Evolutionary conservation across 306 rosid species (phyloP).

Genomic region (Cucurbita maxima): DNA sequence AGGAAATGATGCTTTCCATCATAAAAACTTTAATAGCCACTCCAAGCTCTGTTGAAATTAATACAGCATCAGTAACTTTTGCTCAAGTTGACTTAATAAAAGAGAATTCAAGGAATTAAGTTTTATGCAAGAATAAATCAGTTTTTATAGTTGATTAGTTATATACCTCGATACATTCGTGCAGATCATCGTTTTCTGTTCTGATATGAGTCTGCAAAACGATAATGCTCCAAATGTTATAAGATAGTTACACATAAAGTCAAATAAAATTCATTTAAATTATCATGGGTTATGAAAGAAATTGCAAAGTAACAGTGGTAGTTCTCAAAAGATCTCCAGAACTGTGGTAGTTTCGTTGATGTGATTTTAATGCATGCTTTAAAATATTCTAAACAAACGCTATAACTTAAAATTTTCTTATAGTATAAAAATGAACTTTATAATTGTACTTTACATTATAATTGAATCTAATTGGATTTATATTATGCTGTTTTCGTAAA

Average conservation of each 20-base stretch:
- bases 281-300: not conserved
- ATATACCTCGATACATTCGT: slow-evolving; percentile 68
- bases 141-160: not conserved
- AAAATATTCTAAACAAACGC: not conserved
- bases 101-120: too few relatives aligned
- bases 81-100: too few relatives aligned
- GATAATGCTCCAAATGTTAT: slow-evolving; percentile 9
- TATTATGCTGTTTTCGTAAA: not conserved
- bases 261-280: not conserved
- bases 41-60: slow-evolving; percentile 53
- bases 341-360: not conserved
- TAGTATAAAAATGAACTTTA: not conserved
- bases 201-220: slow-evolving; percentile 79
- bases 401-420: not conserved
- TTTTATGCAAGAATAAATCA: not conserved
- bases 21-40: slow-evolving; percentile 58
- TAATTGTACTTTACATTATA: not conserved
- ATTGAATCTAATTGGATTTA: not conserved
- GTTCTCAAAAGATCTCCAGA: not conserved
- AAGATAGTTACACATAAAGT: not conserved
- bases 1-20: slow-evolving; percentile 10
- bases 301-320: not conserved
- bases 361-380: not conserved
- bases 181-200: slow-evolving; percentile 54
- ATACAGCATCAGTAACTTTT: slow-evolving; percentile 8